A percentile compares a stretch with the other conserved stretches of the same genome.
phyloP scores from a whole-genome alignment of 1,284 basidiomycete genomes.

The Agaricales sp. region DNA sequence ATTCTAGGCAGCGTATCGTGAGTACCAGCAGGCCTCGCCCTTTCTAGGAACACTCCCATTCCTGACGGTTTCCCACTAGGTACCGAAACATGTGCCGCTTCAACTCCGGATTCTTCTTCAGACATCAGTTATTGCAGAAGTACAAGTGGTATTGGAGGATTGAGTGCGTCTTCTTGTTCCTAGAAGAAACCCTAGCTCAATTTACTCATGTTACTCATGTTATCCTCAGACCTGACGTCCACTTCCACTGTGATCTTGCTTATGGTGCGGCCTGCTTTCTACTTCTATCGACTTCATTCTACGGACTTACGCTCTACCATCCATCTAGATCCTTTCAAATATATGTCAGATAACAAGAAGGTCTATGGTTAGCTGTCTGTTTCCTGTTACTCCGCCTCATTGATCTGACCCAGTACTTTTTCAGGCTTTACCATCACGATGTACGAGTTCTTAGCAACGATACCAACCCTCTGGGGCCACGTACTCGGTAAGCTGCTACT shows the following conservation, averaged over 20 bases:
- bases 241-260: constrained; percentile 64
- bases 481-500: constrained; percentile 21
- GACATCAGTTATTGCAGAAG: constrained; percentile 29
- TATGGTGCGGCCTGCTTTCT: constrained; percentile 28
- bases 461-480: constrained; percentile 63
- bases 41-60: neutral
- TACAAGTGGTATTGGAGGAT: constrained; percentile 59
- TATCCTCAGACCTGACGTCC: constrained; percentile 45
- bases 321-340: constrained; percentile 51
- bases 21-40: constrained; percentile 6
- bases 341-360: constrained; percentile 69
- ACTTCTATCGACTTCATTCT: no score
- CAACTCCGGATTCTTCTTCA: constrained; percentile 30
- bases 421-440: constrained; percentile 64
- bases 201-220: neutral
- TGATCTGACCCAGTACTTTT: neutral
- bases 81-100: constrained; percentile 7
- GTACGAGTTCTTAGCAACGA: constrained; percentile 68
- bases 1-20: neutral
- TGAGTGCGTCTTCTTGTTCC: constrained; percentile 26
- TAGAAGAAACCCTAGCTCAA: neutral
- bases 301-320: neutral
- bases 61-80: no score
- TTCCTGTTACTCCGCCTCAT: neutral
- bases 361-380: constrained; percentile 36